phyloP scores from a whole-genome alignment of 2,329 filamentous ascomycete species.

The Periconia digitata region DNA sequence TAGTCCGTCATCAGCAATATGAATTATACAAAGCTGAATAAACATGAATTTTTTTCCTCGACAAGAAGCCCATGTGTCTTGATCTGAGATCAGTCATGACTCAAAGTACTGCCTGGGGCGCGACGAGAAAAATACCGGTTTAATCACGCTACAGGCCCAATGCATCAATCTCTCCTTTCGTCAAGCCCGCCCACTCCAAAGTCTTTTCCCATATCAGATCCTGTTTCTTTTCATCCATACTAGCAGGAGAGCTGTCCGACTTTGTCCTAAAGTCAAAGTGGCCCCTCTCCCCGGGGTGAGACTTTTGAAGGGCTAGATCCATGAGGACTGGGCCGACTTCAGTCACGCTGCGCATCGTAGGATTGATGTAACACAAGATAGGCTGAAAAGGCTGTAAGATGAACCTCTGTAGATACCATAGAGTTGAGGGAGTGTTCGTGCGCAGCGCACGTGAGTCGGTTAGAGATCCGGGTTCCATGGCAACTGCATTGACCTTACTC shows the following conservation, averaged over 20 bases:
- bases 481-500: constrained; percentile 23
- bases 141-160: too few species aligned
- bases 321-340: constrained; percentile 30
- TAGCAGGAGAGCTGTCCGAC: constrained; percentile 29
- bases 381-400: constrained; percentile 7
- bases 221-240: constrained; percentile 29
- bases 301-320: constrained; percentile 20
- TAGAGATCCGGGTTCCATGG: constrained; percentile 33
- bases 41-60: too few species aligned
- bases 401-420: not conserved
- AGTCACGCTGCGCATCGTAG: constrained; percentile 29
- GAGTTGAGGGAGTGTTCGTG: not conserved
- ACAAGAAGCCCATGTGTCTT: too few species aligned
- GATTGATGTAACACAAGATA: constrained; percentile 23
- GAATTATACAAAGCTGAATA: too few species aligned
- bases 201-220: constrained; percentile 37
- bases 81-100: too few species aligned
- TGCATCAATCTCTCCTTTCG: too few species aligned
- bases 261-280: constrained; percentile 35
- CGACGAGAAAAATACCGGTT: too few species aligned
- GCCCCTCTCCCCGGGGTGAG: constrained; percentile 27
- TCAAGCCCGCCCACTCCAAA: constrained; percentile 26
- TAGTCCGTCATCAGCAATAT: too few species aligned
- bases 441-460: constrained; percentile 39
- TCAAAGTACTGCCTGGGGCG: too few species aligned